Evolutionary conservation across 2,329 filamentous ascomycete species (phyloP).

Genomic region (Nothophoma quercina): DNA sequence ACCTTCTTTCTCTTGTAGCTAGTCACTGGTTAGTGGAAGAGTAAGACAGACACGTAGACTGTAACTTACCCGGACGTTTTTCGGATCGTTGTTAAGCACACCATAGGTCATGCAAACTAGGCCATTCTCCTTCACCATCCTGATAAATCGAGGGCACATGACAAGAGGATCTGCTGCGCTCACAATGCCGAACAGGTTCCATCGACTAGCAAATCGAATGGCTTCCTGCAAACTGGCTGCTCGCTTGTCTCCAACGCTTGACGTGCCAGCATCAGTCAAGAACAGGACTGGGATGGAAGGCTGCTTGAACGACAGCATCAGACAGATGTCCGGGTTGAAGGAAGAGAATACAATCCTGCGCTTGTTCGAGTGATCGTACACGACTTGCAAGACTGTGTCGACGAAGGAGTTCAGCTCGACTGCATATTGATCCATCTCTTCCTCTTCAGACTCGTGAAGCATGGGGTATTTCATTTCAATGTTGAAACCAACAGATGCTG

Average conservation of each 20-base stretch:
- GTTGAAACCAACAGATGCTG: constrained; percentile 88
- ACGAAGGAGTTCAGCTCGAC: constrained; percentile 97
- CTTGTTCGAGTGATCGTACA: constrained; percentile 82
- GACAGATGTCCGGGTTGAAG: constrained; percentile 96
- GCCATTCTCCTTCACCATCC: constrained; percentile 91
- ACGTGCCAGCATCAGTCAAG: constrained; percentile 86
- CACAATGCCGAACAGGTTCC: constrained; percentile 94
- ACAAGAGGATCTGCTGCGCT: constrained; percentile 88
- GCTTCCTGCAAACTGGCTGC: constrained; percentile 94
- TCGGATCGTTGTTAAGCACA: constrained; percentile 84
- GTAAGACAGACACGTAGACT: no score
- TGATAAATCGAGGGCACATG: constrained; percentile 85
- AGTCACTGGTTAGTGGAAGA: constrained; percentile 23
- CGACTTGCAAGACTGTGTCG: constrained; percentile 87
- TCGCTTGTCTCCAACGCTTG: constrained; percentile 82
- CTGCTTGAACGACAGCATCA: constrained; percentile 95
- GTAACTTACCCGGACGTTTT: constrained; percentile 78
- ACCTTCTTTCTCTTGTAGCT: constrained; percentile 91
- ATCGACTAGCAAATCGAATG: constrained; percentile 89
- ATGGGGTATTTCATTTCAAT: constrained; percentile 99
- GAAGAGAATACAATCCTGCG: constrained; percentile 97
- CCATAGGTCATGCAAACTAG: constrained; percentile 96
- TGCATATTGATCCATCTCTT: constrained; percentile 95
- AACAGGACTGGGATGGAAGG: constrained; percentile 96
- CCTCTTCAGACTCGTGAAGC: constrained; percentile 92